phyloP scores from a whole-genome alignment of 441 rosid species.

The Omphalea diandra region DNA sequence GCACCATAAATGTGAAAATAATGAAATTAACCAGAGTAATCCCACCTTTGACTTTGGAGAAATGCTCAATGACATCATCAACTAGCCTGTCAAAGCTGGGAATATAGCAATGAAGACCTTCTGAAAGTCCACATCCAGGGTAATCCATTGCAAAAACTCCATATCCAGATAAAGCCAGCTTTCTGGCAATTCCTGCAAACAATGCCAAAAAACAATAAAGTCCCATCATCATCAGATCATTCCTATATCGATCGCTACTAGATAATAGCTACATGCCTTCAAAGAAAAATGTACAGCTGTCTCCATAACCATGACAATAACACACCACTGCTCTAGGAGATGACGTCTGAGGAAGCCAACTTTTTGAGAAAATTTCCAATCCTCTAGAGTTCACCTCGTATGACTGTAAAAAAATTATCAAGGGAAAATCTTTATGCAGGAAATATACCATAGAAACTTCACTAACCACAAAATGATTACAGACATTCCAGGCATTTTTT shows the following conservation, averaged over 20 bases:
- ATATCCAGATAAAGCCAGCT: conserved; percentile 74
- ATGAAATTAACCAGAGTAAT: not conserved
- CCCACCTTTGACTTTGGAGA: conserved; percentile 68
- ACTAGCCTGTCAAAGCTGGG: conserved; percentile 71
- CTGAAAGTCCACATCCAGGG: conserved; percentile 92
- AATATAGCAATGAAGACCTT: conserved; percentile 76
- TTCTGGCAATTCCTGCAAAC: conserved; percentile 71
- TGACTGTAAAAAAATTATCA: conserved; percentile 36
- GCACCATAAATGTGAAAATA: not conserved
- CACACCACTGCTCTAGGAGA: conserved; percentile 71
- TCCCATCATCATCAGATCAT: conserved; percentile 1
- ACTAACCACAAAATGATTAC: not conserved
- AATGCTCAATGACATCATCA: conserved; percentile 77
- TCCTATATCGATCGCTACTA: conserved; percentile 4
- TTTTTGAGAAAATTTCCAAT: conserved; percentile 73
- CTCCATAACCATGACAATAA: conserved; percentile 96
- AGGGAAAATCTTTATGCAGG: not conserved
- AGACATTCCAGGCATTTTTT: too few relatives aligned
- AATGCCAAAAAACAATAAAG: conserved; percentile 16
- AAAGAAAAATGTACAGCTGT: conserved; percentile 89
- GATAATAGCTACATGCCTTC: conserved; percentile 62
- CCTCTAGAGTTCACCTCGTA: conserved; percentile 83
- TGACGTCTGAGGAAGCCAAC: conserved; percentile 79
- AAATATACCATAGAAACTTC: not conserved
- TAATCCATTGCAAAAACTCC: conserved; percentile 95